Conservation (phyloP, 129 eudicot species). For the Oenanthe sinensis region DNA sequence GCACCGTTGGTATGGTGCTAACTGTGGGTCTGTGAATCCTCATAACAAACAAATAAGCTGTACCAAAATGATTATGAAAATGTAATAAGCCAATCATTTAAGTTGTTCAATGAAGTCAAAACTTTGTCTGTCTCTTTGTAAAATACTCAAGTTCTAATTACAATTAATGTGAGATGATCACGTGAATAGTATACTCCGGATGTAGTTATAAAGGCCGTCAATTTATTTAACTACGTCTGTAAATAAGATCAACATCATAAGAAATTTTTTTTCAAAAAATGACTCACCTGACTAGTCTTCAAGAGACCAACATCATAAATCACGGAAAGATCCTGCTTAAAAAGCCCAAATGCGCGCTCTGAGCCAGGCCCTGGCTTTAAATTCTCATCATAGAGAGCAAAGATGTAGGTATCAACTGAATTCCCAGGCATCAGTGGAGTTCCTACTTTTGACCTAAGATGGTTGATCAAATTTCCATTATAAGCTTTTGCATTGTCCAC, state of each 20-base stretch:
- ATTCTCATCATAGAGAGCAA: slow-evolving; percentile 92
- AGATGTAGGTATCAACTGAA: slow-evolving; percentile 69
- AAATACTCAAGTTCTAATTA: not conserved
- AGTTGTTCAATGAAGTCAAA: not conserved
- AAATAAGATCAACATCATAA: slow-evolving; percentile 52
- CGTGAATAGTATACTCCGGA: not conserved
- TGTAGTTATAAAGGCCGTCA: not conserved
- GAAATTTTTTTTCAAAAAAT: too few species aligned
- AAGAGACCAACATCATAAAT: slow-evolving; percentile 65
- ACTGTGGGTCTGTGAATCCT: not conserved
- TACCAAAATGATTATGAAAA: not conserved
- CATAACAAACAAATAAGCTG: not conserved
- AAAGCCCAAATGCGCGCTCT: slow-evolving; percentile 79
- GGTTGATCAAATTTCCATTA: slow-evolving; percentile 71
- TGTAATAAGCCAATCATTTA: not conserved
- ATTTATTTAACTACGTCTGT: not conserved
- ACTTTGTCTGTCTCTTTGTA: not conserved
- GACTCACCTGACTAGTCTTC: slow-evolving; percentile 62
- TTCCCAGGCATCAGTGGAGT: slow-evolving; percentile 96
- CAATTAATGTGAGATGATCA: not conserved
- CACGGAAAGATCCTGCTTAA: slow-evolving; percentile 71
- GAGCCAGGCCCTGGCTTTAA: slow-evolving; percentile 84
- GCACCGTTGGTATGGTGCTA: not conserved
- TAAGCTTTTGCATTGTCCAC: slow-evolving; percentile 80
- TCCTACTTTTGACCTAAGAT: slow-evolving; percentile 72